These are phyloP conservation scores for Apiospora marii DNA, from an alignment of 2,329 filamentous ascomycete species.

Conservation along the genomic window DNA sequence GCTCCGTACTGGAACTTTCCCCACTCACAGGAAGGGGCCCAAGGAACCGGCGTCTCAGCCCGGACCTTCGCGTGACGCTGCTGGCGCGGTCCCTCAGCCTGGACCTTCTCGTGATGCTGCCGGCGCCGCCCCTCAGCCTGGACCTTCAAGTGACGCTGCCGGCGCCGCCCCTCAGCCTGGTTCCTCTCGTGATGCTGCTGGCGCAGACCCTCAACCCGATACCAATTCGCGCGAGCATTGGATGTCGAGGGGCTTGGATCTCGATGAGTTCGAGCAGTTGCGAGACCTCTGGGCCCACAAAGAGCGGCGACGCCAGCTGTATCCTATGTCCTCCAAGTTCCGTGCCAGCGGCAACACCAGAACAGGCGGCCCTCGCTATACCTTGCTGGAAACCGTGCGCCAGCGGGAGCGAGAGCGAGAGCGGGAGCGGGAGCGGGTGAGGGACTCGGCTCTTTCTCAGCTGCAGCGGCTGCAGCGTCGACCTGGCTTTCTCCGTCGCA, in stretches of 20 bases:
- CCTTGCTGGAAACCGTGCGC: not conserved
- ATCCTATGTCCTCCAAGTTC: not conserved
- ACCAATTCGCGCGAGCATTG: no score
- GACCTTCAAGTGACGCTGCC: no score
- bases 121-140: not conserved
- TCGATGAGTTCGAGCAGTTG: not conserved
- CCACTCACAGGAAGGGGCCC: not conserved
- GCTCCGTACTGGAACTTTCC: not conserved
- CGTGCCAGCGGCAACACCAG: not conserved
- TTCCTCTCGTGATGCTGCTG: no score
- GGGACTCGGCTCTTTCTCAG: not conserved
- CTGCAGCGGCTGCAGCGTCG: not conserved
- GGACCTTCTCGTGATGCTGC: no score
- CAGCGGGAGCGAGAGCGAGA: no score
- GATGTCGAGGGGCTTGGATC: not conserved
- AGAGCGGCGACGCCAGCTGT: no score
- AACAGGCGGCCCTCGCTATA: no score
- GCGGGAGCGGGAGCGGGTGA: not conserved
- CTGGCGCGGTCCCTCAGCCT: no score
- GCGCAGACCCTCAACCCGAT: no score
- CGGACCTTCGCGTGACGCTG: no score
- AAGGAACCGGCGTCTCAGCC: not conserved
- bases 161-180: no score
- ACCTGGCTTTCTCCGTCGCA: not conserved
- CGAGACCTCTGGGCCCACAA: no score